Percentiles rank a stretch among this genome's conserved stretches.
phyloP scores from a whole-genome alignment of 352 stramenopile species.

The Phytophthora fragariae region DNA sequence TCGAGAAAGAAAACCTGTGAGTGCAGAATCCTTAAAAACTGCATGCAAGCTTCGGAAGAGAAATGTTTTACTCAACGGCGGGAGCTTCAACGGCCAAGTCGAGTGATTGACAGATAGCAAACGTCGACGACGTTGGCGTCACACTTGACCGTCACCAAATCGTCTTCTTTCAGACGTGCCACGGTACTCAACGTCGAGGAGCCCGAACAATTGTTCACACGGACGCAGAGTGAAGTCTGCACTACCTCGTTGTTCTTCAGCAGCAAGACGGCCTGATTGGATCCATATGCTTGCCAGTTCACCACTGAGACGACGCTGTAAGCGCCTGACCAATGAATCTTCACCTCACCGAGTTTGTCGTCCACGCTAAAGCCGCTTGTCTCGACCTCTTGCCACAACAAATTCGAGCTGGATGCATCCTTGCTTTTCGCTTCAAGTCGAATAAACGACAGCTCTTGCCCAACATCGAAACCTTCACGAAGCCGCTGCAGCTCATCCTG shows the following conservation, averaged over 20 bases:
- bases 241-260: not conserved
- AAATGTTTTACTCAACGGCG: no score
- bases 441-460: not conserved
- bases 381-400: not conserved
- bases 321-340: not conserved
- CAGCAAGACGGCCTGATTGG: not conserved
- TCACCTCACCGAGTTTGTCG: not conserved
- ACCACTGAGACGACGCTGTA: not conserved
- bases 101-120: not conserved
- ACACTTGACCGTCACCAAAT: not conserved
- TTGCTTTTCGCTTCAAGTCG: not conserved
- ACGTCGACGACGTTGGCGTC: not conserved
- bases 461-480: not conserved
- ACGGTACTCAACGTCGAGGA: not conserved
- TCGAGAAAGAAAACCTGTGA: no score
- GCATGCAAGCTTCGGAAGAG: no score
- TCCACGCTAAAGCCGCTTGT: not conserved
- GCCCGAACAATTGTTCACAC: not conserved
- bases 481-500: slow-evolving; percentile 9
- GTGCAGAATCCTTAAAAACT: no score
- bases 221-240: not conserved
- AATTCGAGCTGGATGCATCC: not conserved
- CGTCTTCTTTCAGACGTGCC: not conserved
- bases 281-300: not conserved
- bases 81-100: not conserved